Conservation (phyloP, 257 asterid species). For the Solanum tacnaense region DNA sequence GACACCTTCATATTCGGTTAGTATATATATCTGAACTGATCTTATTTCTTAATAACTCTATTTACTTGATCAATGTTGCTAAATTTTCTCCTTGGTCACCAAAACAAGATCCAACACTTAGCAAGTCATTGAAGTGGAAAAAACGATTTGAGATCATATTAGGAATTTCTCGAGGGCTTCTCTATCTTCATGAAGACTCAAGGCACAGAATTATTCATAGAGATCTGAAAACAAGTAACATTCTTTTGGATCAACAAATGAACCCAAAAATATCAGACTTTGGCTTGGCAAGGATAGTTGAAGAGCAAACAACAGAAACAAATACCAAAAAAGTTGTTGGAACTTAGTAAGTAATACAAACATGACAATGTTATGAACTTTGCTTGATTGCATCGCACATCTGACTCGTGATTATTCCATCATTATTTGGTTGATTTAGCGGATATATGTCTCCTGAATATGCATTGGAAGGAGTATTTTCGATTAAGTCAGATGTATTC, state of each 20-base stretch:
- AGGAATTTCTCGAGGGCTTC: slow-evolving; percentile 5
- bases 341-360: slow-evolving; percentile 9
- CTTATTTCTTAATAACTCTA: neutral
- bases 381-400: neutral
- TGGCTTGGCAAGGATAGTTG: slow-evolving; percentile 10
- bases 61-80: neutral
- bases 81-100: neutral
- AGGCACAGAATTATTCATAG: slow-evolving; percentile 4
- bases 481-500: slow-evolving; percentile 19
- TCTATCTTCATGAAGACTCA: slow-evolving; percentile 8
- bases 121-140: neutral
- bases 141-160: slow-evolving; percentile 3
- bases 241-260: slow-evolving; percentile 6
- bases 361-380: neutral
- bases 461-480: slow-evolving; percentile 13
- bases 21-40: neutral
- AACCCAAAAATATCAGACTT: slow-evolving; percentile 5
- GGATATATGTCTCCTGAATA: slow-evolving; percentile 27
- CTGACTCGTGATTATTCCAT: neutral
- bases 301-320: neutral
- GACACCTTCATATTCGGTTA: slow-evolving; percentile 15
- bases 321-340: slow-evolving; percentile 2
- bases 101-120: neutral
- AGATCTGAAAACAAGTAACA: slow-evolving; percentile 6
- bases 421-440: neutral